Conservation (phyloP, 2,329 filamentous ascomycete species). For the Exophiala sideris region DNA sequence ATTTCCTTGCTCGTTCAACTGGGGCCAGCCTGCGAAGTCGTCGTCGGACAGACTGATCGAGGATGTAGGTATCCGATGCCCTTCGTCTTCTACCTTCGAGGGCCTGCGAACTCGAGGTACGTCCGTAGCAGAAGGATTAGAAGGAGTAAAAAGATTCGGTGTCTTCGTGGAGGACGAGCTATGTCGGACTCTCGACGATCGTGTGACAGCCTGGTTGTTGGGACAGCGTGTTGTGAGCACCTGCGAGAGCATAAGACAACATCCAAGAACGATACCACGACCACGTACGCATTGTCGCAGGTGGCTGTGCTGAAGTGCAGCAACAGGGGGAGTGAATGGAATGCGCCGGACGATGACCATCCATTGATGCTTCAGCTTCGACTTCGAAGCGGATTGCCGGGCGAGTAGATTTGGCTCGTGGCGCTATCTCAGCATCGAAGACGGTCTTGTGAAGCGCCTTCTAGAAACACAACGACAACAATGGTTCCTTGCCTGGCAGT, state of each 20-base stretch:
- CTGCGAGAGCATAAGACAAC: neutral
- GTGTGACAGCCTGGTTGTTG: neutral
- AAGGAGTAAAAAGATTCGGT: neutral
- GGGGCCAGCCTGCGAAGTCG: neutral
- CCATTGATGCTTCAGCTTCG: constrained; percentile 24
- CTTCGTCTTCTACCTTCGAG: neutral
- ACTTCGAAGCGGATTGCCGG: constrained; percentile 1
- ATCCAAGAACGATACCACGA: neutral
- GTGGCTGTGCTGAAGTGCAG: neutral
- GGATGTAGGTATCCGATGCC: neutral
- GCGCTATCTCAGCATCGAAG: too few relatives aligned
- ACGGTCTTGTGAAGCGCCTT: too few relatives aligned
- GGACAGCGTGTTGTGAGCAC: neutral
- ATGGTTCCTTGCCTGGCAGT: too few relatives aligned
- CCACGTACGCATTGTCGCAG: neutral
- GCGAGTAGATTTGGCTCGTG: neutral
- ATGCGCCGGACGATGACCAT: constrained; percentile 16
- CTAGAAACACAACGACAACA: too few relatives aligned
- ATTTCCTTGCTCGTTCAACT: neutral
- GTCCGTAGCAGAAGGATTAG: neutral
- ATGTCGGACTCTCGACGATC: neutral
- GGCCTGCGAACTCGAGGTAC: neutral
- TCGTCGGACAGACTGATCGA: neutral
- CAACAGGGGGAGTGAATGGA: neutral
- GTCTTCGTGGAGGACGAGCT: neutral